Percentiles rank a stretch among this genome's conserved stretches.
These are phyloP conservation scores for Juglanconis oblonga DNA, from an alignment of 2,329 filamentous ascomycete species.

Conservation along the genomic window DNA sequence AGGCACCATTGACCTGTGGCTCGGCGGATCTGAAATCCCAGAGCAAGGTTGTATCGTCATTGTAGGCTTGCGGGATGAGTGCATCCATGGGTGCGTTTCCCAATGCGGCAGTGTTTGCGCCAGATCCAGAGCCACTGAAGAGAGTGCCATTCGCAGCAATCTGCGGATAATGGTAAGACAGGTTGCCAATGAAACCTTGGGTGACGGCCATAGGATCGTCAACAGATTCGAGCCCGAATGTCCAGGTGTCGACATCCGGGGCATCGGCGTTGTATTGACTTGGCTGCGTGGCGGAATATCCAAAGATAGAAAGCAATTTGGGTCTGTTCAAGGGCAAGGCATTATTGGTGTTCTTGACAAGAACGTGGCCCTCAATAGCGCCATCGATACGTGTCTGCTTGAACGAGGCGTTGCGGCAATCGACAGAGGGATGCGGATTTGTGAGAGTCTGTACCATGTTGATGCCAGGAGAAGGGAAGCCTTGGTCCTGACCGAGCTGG, in stretches of 20 bases:
- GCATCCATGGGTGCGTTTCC: slow-evolving; percentile 54
- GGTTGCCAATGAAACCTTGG: slow-evolving; percentile 26
- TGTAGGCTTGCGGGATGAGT: slow-evolving; percentile 46
- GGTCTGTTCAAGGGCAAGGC: slow-evolving; percentile 52
- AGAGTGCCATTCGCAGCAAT: slow-evolving; percentile 43
- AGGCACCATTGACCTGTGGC: slow-evolving; percentile 46
- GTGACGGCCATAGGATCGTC: slow-evolving; percentile 31
- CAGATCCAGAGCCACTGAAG: slow-evolving; percentile 43
- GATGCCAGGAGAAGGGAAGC: slow-evolving; percentile 43
- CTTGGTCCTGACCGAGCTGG: slow-evolving; percentile 49
- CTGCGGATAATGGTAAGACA: slow-evolving; percentile 16
- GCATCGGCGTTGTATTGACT: slow-evolving; percentile 37
- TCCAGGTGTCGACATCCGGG: slow-evolving; percentile 33
- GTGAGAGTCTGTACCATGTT: slow-evolving; percentile 50
- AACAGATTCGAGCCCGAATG: slow-evolving; percentile 36
- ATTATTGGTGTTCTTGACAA: slow-evolving; percentile 59
- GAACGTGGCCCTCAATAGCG: slow-evolving; percentile 61
- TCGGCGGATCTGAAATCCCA: slow-evolving; percentile 53
- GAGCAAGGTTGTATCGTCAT: slow-evolving; percentile 56
- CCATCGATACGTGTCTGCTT: slow-evolving; percentile 46
- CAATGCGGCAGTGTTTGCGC: slow-evolving; percentile 36
- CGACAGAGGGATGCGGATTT: slow-evolving; percentile 48
- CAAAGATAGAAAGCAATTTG: slow-evolving; percentile 55
- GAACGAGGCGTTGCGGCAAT: slow-evolving; percentile 49
- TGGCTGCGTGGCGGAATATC: slow-evolving; percentile 54